Evolutionary conservation across 2,329 filamentous ascomycete species (phyloP).

Genomic region (Neodidymelliopsis sp.): DNA sequence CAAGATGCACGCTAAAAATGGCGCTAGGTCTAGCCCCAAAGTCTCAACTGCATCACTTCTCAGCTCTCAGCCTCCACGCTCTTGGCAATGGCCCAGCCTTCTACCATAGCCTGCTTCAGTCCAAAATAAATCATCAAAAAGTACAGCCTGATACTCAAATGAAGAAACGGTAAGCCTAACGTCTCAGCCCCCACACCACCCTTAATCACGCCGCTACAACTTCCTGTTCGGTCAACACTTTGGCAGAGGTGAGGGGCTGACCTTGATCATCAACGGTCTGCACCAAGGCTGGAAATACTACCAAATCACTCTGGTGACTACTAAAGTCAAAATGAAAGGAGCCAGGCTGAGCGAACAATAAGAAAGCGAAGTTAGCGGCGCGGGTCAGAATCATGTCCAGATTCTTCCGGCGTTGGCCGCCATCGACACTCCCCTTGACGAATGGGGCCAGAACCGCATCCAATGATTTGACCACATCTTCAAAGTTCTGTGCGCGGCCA

Average conservation of each 20-base stretch:
- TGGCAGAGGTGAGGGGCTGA: constrained; percentile 21
- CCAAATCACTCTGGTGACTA: constrained; percentile 17
- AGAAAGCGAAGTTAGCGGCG: constrained; percentile 35
- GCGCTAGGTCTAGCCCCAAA: constrained; percentile 3
- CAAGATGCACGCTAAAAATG: neutral
- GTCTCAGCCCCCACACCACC: neutral
- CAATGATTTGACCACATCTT: constrained; percentile 19
- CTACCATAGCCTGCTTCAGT: neutral
- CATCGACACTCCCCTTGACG: constrained; percentile 22
- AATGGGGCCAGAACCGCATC: constrained; percentile 35
- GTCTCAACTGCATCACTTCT: neutral
- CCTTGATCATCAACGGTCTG: constrained; percentile 37
- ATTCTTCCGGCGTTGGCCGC: constrained; percentile 31
- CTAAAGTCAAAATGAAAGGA: constrained; percentile 39
- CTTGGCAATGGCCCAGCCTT: neutral
- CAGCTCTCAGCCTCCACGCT: neutral
- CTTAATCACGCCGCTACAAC: constrained; percentile 9
- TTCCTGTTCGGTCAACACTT: constrained; percentile 28
- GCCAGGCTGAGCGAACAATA: constrained; percentile 43
- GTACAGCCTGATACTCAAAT: neutral
- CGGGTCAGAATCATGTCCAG: constrained; percentile 41
- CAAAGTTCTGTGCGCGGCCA: constrained; percentile 13
- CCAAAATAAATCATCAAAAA: neutral
- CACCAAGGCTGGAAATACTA: constrained; percentile 39
- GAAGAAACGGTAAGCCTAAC: neutral